A percentile compares a stretch with the other conserved stretches of the same genome.
Conservation (phyloP, 164 flowering plant genomes). For the Sextonia rubra region DNA sequence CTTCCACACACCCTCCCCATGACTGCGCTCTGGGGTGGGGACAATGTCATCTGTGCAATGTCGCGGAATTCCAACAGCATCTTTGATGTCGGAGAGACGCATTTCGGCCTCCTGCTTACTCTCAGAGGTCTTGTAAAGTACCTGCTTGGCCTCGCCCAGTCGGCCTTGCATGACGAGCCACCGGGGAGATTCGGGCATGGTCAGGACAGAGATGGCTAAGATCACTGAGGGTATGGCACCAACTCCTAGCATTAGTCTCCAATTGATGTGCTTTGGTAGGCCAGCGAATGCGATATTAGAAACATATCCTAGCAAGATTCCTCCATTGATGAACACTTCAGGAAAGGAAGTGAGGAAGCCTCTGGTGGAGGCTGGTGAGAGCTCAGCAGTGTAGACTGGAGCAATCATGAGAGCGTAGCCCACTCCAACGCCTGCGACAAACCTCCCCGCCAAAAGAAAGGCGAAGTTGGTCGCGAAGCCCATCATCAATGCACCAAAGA, state of each 20-base stretch:
- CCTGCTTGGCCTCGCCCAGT: conserved; percentile 52
- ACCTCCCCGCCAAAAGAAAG: conserved; percentile 33
- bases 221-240: conserved; percentile 63
- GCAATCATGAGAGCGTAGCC: conserved; percentile 40
- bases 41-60: conserved; percentile 48
- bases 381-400: conserved; percentile 36
- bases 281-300: conserved; percentile 61
- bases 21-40: conserved; percentile 23
- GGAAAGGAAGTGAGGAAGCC: conserved; percentile 39
- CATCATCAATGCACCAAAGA: conserved; percentile 31
- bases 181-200: conserved; percentile 83
- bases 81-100: conserved; percentile 59
- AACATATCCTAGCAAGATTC: conserved; percentile 53
- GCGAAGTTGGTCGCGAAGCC: conserved; percentile 29
- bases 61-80: conserved; percentile 54
- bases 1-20: conserved; percentile 60
- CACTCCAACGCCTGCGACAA: conserved; percentile 36
- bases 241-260: conserved; percentile 76
- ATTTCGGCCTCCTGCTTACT: conserved; percentile 40
- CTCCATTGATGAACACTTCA: conserved; percentile 39
- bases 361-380: conserved; percentile 27
- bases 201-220: conserved; percentile 37
- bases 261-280: conserved; percentile 40
- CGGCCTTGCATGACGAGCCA: conserved; percentile 79
- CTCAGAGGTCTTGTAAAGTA: conserved; percentile 53